phyloP scores from a whole-genome alignment of 768 basidiomycete species.

The Tricholoma flavovirens region DNA sequence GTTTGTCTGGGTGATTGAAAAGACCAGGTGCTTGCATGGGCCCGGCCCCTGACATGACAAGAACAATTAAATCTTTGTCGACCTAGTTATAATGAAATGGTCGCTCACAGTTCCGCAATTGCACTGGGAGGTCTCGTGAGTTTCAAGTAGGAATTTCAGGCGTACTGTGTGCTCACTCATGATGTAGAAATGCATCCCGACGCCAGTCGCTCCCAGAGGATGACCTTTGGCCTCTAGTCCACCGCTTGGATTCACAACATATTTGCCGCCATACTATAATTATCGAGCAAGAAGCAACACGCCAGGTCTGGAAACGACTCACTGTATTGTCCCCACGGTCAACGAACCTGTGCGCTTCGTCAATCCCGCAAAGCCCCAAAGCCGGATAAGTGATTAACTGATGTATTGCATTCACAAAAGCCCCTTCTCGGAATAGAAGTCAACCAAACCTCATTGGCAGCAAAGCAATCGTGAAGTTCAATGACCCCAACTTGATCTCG shows the following conservation, averaged over 20 bases:
- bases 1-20: conserved; percentile 54
- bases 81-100: conserved; percentile 4
- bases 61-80: neutral
- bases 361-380: conserved; percentile 59
- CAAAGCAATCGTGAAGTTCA: conserved; percentile 85
- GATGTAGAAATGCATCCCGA: conserved; percentile 87
- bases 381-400: conserved; percentile 82
- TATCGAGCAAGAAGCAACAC: neutral
- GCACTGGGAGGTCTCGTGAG: conserved; percentile 41
- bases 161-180: conserved; percentile 44
- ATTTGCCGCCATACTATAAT: conserved; percentile 74
- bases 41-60: conserved; percentile 57
- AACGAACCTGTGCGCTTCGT: conserved; percentile 69
- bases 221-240: conserved; percentile 89
- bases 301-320: conserved; percentile 16
- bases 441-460: conserved; percentile 63
- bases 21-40: conserved; percentile 77
- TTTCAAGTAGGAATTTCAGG: neutral
- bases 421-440: neutral
- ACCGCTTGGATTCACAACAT: conserved; percentile 78
- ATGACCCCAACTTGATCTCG: conserved; percentile 77
- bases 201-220: conserved; percentile 75
- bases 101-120: conserved; percentile 59
- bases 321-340: conserved; percentile 78
- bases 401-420: neutral